Evolutionary conservation across 2,329 filamentous ascomycete species (phyloP), one percentile per base, ranked within the genome.

Genomic region (Calonectria ilicicola): DNA sequence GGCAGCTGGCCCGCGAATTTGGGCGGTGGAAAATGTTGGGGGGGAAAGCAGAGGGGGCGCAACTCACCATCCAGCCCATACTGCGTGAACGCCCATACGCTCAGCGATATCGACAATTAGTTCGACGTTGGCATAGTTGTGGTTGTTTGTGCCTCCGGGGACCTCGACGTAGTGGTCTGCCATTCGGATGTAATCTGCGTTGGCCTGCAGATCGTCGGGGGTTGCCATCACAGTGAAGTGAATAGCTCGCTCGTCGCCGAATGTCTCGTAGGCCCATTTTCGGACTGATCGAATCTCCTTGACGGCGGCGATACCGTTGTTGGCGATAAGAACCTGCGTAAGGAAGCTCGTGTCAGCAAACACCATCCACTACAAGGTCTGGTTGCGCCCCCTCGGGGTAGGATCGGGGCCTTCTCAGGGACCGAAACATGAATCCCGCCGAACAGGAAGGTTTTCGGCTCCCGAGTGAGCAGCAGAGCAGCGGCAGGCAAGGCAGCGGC

Each of bases 151-250:
- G 83, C 97, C 97, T 82, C 97, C 97, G 40, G 97, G 97, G 74
- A 99, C 96, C 87, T 99, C 97, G 80, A 99, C 97, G 85, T 99
- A 99, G 90, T 98, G 95, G 87, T 99, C 97, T 40, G 97, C 97
- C 97, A 99, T 98, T 84, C 97, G 92, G 84, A 99, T 99, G 88
- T 99, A 99, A 87, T 99, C 97, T 79, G 97, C 97, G 85, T 99
- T 99, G 84, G 97, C 97, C 84, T 93, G 92, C 83, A 99, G 86
- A 93, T 99, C 97, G 87, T 99, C 97, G 63, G 97, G 97, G 46
- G 97, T 99, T 80, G 97, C 97, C 97, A 99, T 99, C 84, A 99
- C 97, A 75, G 97, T 99, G 88, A 99, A 99, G 84, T 98, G 96
- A 83, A 99, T 98, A 80, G 96, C 97, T 82, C 94, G 92, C 89